A percentile compares a stretch with the other conserved stretches of the same genome.
phyloP scores from a whole-genome alignment of 2,329 filamentous ascomycete species.

The Aquanectria penicillioides region DNA sequence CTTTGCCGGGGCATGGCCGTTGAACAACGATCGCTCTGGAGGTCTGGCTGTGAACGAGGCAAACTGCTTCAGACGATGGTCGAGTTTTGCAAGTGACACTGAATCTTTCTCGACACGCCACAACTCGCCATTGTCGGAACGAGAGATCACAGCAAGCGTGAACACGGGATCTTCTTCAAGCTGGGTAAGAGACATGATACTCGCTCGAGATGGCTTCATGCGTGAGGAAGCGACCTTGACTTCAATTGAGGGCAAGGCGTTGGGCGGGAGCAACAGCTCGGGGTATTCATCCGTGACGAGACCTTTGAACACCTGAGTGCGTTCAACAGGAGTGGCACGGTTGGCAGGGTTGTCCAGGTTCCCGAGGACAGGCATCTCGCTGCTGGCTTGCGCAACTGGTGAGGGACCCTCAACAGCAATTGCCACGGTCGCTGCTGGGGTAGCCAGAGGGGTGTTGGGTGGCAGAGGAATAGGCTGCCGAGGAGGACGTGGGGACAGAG shows the following conservation, averaged over 20 bases:
- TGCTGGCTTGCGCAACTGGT: slow-evolving; percentile 20
- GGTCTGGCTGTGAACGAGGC: slow-evolving; percentile 78
- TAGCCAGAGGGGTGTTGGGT: slow-evolving; percentile 73
- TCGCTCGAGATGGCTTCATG: slow-evolving; percentile 91
- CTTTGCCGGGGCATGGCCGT: slow-evolving; percentile 91
- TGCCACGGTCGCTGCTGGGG: slow-evolving; percentile 52
- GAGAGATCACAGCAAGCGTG: slow-evolving; percentile 84
- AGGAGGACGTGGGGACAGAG: slow-evolving; percentile 77
- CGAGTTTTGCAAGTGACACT: slow-evolving; percentile 80
- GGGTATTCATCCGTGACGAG: slow-evolving; percentile 88
- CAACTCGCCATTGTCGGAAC: slow-evolving; percentile 79
- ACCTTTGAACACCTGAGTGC: slow-evolving; percentile 74
- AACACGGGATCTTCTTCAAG: slow-evolving; percentile 94
- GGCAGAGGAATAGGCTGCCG: slow-evolving; percentile 79
- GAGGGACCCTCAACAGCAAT: slow-evolving; percentile 24
- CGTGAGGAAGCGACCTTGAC: slow-evolving; percentile 92
- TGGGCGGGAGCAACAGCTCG: slow-evolving; percentile 84
- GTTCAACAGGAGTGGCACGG: slow-evolving; percentile 53
- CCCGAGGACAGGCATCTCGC: slow-evolving; percentile 19
- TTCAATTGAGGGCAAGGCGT: slow-evolving; percentile 85
- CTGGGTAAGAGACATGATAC: slow-evolving; percentile 81
- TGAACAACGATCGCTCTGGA: slow-evolving; percentile 88
- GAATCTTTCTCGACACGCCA: slow-evolving; percentile 97
- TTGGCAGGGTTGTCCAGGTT: slow-evolving; percentile 28
- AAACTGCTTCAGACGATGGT: slow-evolving; percentile 81